Base-by-base conservation (phyloP, 768 basidiomycete species). In the Suillus hirtellus region DNA sequence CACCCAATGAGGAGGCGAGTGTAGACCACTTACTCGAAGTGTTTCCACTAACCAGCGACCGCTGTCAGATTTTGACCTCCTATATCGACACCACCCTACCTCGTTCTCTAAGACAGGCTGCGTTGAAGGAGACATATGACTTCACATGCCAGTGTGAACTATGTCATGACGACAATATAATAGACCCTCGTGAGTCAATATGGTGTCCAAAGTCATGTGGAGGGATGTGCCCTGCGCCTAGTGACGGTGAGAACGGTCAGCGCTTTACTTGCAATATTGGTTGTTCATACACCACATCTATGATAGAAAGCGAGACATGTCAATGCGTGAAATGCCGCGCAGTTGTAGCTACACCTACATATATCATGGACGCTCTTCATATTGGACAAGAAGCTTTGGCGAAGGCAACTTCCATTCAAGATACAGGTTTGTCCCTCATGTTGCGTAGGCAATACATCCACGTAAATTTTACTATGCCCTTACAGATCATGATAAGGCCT, bases 21-120 rank as follows among this genome's bases (percentile, higher is more conserved):
- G 24, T 12, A 11, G 5, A 44, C 34, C 37, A 38, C 49, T 19
- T 59, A 27, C 37, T 38, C n/a, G 37, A 34, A 15, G 27, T 47
- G 27, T 40, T 66, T 14, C 55, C 53, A 62, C 17, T 35, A 6
- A 17, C 34, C 35, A 55, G 49, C 21, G 40, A n/a, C 43, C 37
- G 7, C 43, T 49, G 6, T 9, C 61, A 95, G 95, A 80, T 99
- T 50, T 66, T 90, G 42, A 94, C 89, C 0, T 81, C 92, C 10
- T 98, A 98, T 67, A 81, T 97, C 52, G 96, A 98, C 72, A 86
- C 90, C 0, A 92, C 93, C 0, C 77, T 91, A 2, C 90, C 95
- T 0, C 77, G 75, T 11, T 63, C 69, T 0, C 71, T 80, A 21
- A 80, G 96, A 35, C 88, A 84, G 64, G 72, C 75, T 38, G 77